Evolutionary conservation across 352 stramenopile species (phyloP).

Genomic region (Phytophthora pisi): DNA sequence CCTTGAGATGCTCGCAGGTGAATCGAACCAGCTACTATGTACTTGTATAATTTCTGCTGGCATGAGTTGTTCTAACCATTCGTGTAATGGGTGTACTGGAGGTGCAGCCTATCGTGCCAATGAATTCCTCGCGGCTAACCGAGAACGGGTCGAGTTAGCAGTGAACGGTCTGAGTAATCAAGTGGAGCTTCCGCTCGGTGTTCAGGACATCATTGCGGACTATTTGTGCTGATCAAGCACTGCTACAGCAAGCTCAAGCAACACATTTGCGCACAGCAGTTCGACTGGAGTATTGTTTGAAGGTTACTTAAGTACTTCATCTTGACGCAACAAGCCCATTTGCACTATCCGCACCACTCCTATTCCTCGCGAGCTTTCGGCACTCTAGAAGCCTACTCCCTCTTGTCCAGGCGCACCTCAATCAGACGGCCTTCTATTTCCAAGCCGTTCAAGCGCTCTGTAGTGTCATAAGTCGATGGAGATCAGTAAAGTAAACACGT

Average conservation of each 20-base stretch:
- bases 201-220: constrained; percentile 20
- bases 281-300: constrained; percentile 12
- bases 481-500: background rate
- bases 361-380: constrained; percentile 18
- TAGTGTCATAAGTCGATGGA: background rate
- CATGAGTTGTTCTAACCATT: background rate
- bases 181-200: constrained; percentile 21
- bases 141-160: constrained; percentile 31
- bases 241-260: background rate
- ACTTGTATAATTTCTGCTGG: background rate
- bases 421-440: constrained; percentile 73
- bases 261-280: background rate
- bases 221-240: constrained; percentile 25
- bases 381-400: constrained; percentile 30
- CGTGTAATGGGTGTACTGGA: background rate
- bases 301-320: constrained; percentile 25
- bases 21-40: background rate
- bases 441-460: constrained; percentile 67
- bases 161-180: constrained; percentile 24
- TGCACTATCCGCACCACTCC: constrained; percentile 23
- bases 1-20: constrained; percentile 50
- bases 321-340: constrained; percentile 22
- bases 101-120: constrained; percentile 24
- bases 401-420: constrained; percentile 72
- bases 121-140: constrained; percentile 22